phyloP scores from a whole-genome alignment of 192 early-diverging fungal genomes.

The Umbelopsis isabellina region DNA sequence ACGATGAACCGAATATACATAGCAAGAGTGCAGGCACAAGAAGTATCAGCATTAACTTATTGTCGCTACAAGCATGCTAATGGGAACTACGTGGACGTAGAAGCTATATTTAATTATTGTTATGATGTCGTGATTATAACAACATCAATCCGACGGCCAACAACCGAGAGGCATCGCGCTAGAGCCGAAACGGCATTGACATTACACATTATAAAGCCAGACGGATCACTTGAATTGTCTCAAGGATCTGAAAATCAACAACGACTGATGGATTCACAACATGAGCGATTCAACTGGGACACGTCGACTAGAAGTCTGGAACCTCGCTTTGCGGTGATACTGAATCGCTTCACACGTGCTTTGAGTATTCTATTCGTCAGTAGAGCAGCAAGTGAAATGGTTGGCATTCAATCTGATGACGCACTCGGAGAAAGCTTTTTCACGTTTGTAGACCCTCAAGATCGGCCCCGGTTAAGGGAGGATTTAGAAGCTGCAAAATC shows the following conservation, averaged over 20 bases:
- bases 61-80: slow-evolving; percentile 43
- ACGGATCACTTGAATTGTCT: neutral
- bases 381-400: slow-evolving; percentile 6
- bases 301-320: neutral
- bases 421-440: slow-evolving; percentile 8
- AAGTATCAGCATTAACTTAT: slow-evolving; percentile 42
- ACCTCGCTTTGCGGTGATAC: slow-evolving; percentile 12
- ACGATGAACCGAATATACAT: slow-evolving; percentile 37
- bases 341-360: slow-evolving; percentile 2
- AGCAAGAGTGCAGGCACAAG: slow-evolving; percentile 40
- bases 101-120: slow-evolving; percentile 34
- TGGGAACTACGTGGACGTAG: slow-evolving; percentile 31
- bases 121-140: slow-evolving; percentile 27
- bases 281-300: slow-evolving; percentile 14
- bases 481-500: slow-evolving; percentile 7
- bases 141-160: slow-evolving; percentile 5
- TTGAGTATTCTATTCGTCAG: slow-evolving; percentile 15
- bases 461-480: slow-evolving; percentile 3
- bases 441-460: slow-evolving; percentile 1
- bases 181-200: neutral
- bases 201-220: slow-evolving; percentile 13
- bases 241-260: slow-evolving; percentile 17
- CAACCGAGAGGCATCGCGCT: neutral
- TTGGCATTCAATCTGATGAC: slow-evolving; percentile 5
- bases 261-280: neutral